phyloP scores from a whole-genome alignment of 495 filamentous ascomycete species.

The Lasiosphaeriaceae sp. region DNA sequence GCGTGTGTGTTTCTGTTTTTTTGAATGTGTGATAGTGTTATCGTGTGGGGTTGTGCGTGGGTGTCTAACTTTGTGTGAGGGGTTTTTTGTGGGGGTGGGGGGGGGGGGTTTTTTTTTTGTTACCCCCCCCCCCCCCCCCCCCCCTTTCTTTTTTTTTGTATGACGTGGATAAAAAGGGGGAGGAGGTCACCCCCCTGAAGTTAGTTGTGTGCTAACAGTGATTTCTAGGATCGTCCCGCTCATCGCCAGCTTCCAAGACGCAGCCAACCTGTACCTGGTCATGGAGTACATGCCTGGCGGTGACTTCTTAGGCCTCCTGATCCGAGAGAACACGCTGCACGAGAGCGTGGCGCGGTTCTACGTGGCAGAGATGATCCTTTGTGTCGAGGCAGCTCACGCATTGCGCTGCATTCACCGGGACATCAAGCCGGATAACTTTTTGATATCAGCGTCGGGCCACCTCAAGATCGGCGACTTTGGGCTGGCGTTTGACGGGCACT shows the following conservation, averaged over 20 bases:
- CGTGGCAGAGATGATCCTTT: conserved; percentile 90
- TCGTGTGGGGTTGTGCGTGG: too few relatives aligned
- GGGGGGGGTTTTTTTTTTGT: neutral
- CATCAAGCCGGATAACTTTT: conserved; percentile 95
- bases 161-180: too few relatives aligned
- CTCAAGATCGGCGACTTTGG: conserved; percentile 96
- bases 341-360: conserved; percentile 82
- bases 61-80: too few relatives aligned
- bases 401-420: conserved; percentile 90
- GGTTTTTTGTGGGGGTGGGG: too few relatives aligned
- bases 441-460: conserved; percentile 82
- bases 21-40: too few relatives aligned
- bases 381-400: conserved; percentile 86
- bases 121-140: neutral
- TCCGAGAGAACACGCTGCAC: conserved; percentile 73
- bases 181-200: too few relatives aligned
- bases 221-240: conserved; percentile 68
- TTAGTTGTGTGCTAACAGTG: neutral
- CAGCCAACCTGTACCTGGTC: conserved; percentile 77
- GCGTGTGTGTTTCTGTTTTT: too few relatives aligned
- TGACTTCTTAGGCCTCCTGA: conserved; percentile 82
- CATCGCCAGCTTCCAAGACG: conserved; percentile 85
- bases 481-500: conserved; percentile 89
- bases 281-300: conserved; percentile 98
- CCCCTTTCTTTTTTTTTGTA: neutral